phyloP scores from a whole-genome alignment of 768 basidiomycete genomes.

The Floccularia luteovirens region DNA sequence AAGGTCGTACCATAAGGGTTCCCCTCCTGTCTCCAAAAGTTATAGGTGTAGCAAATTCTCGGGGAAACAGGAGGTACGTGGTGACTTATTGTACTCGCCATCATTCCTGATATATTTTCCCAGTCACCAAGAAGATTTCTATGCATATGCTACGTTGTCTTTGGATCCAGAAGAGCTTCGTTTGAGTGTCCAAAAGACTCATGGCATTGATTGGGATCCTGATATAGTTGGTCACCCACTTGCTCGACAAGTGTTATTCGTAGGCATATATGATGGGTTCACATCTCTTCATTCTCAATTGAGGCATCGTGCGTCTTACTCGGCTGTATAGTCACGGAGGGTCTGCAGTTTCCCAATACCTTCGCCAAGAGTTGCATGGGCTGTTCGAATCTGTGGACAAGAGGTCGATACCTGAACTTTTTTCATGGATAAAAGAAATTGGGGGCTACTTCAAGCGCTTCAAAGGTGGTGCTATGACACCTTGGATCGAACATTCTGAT shows the following conservation, averaged over 20 bases:
- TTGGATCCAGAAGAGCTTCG: conserved; percentile 71
- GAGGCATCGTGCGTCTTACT: background rate
- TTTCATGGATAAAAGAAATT: conserved; percentile 66
- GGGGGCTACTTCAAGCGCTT: conserved; percentile 93
- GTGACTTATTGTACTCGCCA: background rate
- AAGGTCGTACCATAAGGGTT: conserved; percentile 62
- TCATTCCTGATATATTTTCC: conserved; percentile 6
- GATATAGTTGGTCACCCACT: conserved; percentile 41
- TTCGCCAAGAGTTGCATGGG: conserved; percentile 80
- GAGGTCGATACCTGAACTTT: conserved; percentile 64
- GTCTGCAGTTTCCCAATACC: conserved; percentile 79
- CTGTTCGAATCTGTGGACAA: conserved; percentile 77
- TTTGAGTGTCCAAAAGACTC: conserved; percentile 50
- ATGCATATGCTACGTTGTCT: conserved; percentile 68
- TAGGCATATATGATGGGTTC: conserved; percentile 87
- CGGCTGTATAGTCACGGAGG: conserved; percentile 70
- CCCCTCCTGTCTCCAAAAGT: conserved; percentile 72
- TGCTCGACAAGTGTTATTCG: conserved; percentile 72
- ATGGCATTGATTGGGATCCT: conserved; percentile 71
- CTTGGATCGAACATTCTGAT: conserved; percentile 45
- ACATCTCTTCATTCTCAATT: background rate
- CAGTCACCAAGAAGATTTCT: conserved; percentile 89
- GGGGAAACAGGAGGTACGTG: conserved; percentile 64
- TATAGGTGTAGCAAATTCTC: conserved; percentile 67
- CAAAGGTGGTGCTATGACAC: conserved; percentile 67